These are phyloP conservation scores for Scedosporium boydii DNA, from an alignment of 2,329 filamentous ascomycete genomes.

Conservation along the genomic window DNA sequence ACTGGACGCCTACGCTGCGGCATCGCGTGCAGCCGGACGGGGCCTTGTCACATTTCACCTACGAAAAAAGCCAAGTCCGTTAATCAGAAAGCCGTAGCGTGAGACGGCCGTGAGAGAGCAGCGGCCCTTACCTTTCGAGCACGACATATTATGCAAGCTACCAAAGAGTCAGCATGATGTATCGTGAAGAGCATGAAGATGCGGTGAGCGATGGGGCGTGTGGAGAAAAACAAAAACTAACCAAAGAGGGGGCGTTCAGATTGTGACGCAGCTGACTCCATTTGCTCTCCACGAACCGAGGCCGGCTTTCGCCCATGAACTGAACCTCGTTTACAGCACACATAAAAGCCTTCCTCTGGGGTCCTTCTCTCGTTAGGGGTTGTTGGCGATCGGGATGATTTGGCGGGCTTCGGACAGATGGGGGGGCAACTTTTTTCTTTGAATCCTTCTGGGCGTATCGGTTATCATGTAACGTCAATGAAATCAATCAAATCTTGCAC, in stretches of 20 bases:
- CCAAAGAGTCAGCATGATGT: not conserved
- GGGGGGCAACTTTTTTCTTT: no score
- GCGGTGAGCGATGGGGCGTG: conserved; percentile 4
- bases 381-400: no score
- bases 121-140: conserved; percentile 10
- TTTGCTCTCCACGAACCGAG: not conserved
- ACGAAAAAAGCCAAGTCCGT: not conserved
- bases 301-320: no score
- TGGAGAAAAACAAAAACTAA: conserved; percentile 1
- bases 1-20: conserved; percentile 15
- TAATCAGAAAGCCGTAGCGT: not conserved
- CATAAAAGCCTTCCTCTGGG: no score
- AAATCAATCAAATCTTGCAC: no score
- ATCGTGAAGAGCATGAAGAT: not conserved
- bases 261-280: not conserved
- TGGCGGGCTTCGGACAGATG: no score
- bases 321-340: no score
- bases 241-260: not conserved
- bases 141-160: conserved; percentile 11
- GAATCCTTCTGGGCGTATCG: no score
- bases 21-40: conserved; percentile 14
- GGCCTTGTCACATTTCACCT: conserved; percentile 17
- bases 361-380: no score
- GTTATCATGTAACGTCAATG: no score
- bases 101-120: not conserved